Base-by-base conservation (phyloP, 2,329 filamentous ascomycete genomes). In the Ceratocystis eucalypticola region DNA sequence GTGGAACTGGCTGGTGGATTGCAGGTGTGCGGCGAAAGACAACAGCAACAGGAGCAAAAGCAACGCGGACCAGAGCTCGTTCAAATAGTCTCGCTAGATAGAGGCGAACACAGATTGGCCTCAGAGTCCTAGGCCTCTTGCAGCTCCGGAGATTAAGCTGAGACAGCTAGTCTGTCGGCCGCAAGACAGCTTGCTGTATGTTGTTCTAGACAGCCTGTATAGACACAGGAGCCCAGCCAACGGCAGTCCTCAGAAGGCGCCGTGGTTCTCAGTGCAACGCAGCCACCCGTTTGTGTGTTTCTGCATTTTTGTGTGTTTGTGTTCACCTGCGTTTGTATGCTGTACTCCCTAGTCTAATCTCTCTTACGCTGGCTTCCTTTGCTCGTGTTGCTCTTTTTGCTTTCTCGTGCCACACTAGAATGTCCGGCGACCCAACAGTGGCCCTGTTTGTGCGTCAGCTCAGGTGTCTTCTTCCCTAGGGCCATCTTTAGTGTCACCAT, bases 141-240 rank as follows among this genome's bases (percentile, higher is more conserved):
- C 25, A 59, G 53, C 28, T n/a, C 53, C 53, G 53, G 53, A 59
- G 12, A 59, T 59, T 59, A 59, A 59, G 53, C 53, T 59, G 15
- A 59, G 53, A 59, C 53, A 59, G 5, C 6, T n/a, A 30, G 28
- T 10, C 25, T 33, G 28, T 17, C 22, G 28, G 25, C 28, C 17
- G 17, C 53, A 59, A 59, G 53, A 59, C 28, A 30, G 17, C 50
- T 41, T 41, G 37, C 37, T 12, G 37, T 41, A 50, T 50, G 37
- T 41, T 41, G 37, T 41, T 41, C 37, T 41, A 41, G 37, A 41
- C 10, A 41, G 37, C 37, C 37, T 41, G 37, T 41, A 41, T 12
- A 41, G 37, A 41, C 37, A 41, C 37, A 41, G 10, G 37, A 41
- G 37, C 37, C 10, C 37, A 41, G 37, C 37, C 37, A 41, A 41